Evolutionary conservation across 2,329 filamentous ascomycete genomes (phyloP).

Genomic region (Cytospora chrysosperma): DNA sequence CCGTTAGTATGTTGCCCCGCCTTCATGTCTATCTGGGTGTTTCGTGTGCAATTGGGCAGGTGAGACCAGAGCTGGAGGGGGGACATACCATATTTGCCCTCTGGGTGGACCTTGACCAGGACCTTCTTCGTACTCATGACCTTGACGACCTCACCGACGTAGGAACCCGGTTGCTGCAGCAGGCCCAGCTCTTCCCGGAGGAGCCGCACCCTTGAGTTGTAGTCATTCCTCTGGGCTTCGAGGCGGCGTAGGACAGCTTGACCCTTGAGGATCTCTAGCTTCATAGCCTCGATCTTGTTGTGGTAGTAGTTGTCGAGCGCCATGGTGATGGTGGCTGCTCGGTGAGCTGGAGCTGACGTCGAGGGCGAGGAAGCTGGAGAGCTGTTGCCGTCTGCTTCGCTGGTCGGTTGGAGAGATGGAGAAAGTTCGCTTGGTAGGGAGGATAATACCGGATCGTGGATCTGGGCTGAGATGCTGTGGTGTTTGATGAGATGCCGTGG

Average conservation of each 20-base stretch:
- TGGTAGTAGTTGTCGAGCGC: constrained; percentile 99
- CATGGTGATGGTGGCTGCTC: constrained; percentile 59
- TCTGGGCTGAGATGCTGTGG: not conserved
- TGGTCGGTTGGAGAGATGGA: not conserved
- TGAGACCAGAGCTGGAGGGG: not conserved
- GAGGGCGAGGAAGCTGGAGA: not conserved
- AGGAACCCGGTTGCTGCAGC: constrained; percentile 94
- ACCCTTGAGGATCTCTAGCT: constrained; percentile 99
- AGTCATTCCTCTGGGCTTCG: constrained; percentile 97
- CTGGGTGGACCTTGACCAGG: constrained; percentile 96
- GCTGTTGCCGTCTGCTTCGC: not conserved
- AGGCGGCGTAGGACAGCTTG: constrained; percentile 92
- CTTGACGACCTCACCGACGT: constrained; percentile 99
- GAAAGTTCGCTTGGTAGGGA: not conserved
- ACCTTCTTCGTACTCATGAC: constrained; percentile 99
- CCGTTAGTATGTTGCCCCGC: constrained; percentile 23
- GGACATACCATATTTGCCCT: constrained; percentile 94
- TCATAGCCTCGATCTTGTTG: constrained; percentile 99
- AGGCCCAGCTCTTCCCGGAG: constrained; percentile 93
- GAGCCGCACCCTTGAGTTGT: constrained; percentile 95
- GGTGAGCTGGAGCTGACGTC: constrained; percentile 20
- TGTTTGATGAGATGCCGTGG: constrained; percentile 11
- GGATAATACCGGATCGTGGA: not conserved
- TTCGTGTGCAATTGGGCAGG: not conserved
- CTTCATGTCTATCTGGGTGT: not conserved